Evolutionary conservation across 2,329 filamentous ascomycete genomes (phyloP), one percentile per base, ranked within the genome.

Genomic region (Microascus cirrosus): DNA sequence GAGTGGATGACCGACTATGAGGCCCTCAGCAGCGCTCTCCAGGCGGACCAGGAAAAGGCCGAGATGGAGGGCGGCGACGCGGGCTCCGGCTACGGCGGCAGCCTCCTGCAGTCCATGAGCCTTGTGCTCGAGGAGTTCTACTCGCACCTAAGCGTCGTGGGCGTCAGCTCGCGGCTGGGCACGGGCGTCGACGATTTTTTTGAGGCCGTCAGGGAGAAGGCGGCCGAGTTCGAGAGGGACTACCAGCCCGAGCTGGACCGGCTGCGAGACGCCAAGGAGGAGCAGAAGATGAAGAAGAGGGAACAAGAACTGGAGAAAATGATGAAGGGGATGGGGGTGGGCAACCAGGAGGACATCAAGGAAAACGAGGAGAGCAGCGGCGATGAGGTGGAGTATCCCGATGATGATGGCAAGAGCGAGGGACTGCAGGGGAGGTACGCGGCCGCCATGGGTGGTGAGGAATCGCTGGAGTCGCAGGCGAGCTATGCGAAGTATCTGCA

Each of bases 1-100:
- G 91, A 97, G 69, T 99, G 95, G 94, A 99, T 99, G 94, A 95
- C 92, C 6, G 93, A 99, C 71, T 99, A 96, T 67, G 94, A 99
- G 63, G 85, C 89, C 1, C 99, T 99, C 74, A 94, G 97, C 69
- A 83, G 83, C 18, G 93, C 95, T 1, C 77, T 99, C 53, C 82
- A 83, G 54, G 76, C 82, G 28, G 94, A 97, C 67, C 90, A 96
- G 69, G 84, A 87, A 58, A 78, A 80, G 8, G 90, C 91, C 53
- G 84, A 82, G 0, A 88, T 91, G 66, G 89, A 88, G 13, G 85
- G 87, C 15, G 81, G 81, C 8, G 81, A 83, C 12, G 83, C 85
- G 5, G 91, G 91, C 12, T 94, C 87, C 64, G 94, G 94, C 15
- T 99, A 99, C 74, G 97, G 99, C 94, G 87, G 89, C 58, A 95